Conservation (phyloP, 805 yeast species). For the Candida boidinii region DNA sequence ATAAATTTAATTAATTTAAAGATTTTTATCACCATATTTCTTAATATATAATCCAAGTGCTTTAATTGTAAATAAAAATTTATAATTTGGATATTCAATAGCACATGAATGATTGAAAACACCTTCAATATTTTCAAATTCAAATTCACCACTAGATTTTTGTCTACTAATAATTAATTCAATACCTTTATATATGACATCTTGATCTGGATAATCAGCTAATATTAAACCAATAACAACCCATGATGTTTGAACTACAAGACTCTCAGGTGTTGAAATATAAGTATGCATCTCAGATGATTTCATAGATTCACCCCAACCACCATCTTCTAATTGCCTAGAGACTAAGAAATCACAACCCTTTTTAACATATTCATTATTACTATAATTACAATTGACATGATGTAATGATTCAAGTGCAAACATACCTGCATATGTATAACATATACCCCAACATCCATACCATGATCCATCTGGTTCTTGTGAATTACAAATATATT, state of each 20-base stretch:
- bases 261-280: conserved; percentile 48
- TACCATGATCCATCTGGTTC: conserved; percentile 89
- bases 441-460: conserved; percentile 98
- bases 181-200: conserved; percentile 57
- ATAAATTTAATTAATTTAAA: conserved; percentile 1
- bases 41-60: conserved; percentile 70
- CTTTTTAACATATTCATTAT: conserved; percentile 49
- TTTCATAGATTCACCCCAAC: conserved; percentile 96
- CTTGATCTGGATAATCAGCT: conserved; percentile 69
- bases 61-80: conserved; percentile 82
- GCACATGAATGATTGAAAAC: conserved; percentile 90
- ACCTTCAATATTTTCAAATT: conserved; percentile 81
- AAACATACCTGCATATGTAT: conserved; percentile 94
- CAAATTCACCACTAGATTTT: conserved; percentile 72
- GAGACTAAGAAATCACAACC: conserved; percentile 82
- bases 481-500: conserved; percentile 64
- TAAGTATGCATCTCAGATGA: conserved; percentile 76
- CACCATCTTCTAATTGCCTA: conserved; percentile 82
- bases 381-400: conserved; percentile 54
- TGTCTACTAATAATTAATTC: conserved; percentile 59
- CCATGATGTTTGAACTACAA: conserved; percentile 92
- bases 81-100: conserved; percentile 92
- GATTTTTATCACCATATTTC: conserved; percentile 14
- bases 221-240: conserved; percentile 72
- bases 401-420: conserved; percentile 87